These are phyloP conservation scores for Pyrus bretschneideri DNA, from an alignment of 306 rosid genomes.

Conservation along the genomic window DNA sequence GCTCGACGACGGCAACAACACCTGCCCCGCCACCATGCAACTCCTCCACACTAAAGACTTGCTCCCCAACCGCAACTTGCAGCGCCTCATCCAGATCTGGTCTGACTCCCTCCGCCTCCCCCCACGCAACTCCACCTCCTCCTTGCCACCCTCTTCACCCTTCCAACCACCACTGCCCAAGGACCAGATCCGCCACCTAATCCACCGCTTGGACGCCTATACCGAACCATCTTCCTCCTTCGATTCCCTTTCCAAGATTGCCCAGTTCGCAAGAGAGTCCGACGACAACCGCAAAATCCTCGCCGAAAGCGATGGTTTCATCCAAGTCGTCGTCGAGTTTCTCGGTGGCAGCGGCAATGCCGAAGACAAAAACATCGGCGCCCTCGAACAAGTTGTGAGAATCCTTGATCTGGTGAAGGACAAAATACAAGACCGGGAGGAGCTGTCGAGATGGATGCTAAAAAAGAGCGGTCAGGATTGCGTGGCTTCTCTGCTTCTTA, in stretches of 20 bases:
- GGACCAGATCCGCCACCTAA: slow-evolving; percentile 29
- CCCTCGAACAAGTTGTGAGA: slow-evolving; percentile 39
- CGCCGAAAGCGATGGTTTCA: slow-evolving; percentile 35
- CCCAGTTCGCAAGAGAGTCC: slow-evolving; percentile 46
- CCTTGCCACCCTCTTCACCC: slow-evolving; percentile 10
- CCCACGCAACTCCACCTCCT: slow-evolving; percentile 35
- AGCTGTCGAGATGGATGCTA: slow-evolving; percentile 27
- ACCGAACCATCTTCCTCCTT: not conserved
- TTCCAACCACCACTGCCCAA: slow-evolving; percentile 13
- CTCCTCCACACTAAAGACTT: slow-evolving; percentile 62
- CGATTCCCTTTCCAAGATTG: slow-evolving; percentile 39
- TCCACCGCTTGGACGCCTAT: slow-evolving; percentile 15
- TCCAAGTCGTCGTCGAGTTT: slow-evolving; percentile 36
- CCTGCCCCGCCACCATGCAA: slow-evolving; percentile 99
- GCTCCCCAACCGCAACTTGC: slow-evolving; percentile 74
- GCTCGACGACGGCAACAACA: slow-evolving; percentile 91
- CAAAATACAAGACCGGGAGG: slow-evolving; percentile 35
- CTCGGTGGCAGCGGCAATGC: slow-evolving; percentile 40
- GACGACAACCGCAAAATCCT: slow-evolving; percentile 56
- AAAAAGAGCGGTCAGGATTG: slow-evolving; percentile 29
- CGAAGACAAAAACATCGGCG: slow-evolving; percentile 22
- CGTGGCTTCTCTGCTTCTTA: slow-evolving; percentile 42
- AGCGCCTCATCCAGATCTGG: slow-evolving; percentile 93
- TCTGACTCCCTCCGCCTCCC: slow-evolving; percentile 45
- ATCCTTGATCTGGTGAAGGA: slow-evolving; percentile 30